These are phyloP conservation scores for Cryptococcus neoformans DNA, from an alignment of 1,284 basidiomycete genomes.

Conservation along the genomic window DNA sequence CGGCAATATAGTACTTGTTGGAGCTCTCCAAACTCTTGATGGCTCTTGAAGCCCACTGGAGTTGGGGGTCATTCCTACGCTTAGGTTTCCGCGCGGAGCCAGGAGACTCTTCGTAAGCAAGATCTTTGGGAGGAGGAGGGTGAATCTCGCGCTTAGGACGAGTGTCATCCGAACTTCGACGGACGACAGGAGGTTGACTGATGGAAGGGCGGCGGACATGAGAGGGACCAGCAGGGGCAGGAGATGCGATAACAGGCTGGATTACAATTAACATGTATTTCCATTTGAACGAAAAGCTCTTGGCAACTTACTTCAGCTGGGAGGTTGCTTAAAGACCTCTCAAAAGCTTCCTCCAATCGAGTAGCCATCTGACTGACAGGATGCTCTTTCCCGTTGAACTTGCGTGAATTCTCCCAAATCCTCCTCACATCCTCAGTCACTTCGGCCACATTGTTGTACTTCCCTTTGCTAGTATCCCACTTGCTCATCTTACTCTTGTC, in stretches of 20 bases:
- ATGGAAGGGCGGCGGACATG: constrained; percentile 35
- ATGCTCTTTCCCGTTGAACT: constrained; percentile 92
- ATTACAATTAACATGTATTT: constrained; percentile 1
- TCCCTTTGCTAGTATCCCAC: constrained; percentile 58
- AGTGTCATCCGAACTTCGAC: constrained; percentile 52
- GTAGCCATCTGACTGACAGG: constrained; percentile 73
- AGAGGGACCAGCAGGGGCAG: constrained; percentile 19
- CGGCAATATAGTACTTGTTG: constrained; percentile 71
- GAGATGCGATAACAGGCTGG: constrained; percentile 8
- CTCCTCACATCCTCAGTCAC: constrained; percentile 77
- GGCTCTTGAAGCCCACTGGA: constrained; percentile 70
- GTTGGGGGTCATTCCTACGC: constrained; percentile 72
- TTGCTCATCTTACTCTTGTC: constrained; percentile 57
- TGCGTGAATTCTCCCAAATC: constrained; percentile 83
- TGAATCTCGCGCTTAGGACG: constrained; percentile 97
- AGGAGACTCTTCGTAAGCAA: constrained; percentile 71
- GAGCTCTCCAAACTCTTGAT: constrained; percentile 69
- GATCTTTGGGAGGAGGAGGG: constrained; percentile 87
- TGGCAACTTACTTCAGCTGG: constrained; percentile 63
- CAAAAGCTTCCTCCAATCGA: constrained; percentile 77
- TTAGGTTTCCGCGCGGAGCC: constrained; percentile 50
- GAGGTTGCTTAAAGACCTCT: constrained; percentile 78
- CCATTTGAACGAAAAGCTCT: not conserved
- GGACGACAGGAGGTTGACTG: constrained; percentile 44
- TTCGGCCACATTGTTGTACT: constrained; percentile 69